phyloP scores from a whole-genome alignment of 75 land plant genomes.

The Sequoiadendron giganteum region DNA sequence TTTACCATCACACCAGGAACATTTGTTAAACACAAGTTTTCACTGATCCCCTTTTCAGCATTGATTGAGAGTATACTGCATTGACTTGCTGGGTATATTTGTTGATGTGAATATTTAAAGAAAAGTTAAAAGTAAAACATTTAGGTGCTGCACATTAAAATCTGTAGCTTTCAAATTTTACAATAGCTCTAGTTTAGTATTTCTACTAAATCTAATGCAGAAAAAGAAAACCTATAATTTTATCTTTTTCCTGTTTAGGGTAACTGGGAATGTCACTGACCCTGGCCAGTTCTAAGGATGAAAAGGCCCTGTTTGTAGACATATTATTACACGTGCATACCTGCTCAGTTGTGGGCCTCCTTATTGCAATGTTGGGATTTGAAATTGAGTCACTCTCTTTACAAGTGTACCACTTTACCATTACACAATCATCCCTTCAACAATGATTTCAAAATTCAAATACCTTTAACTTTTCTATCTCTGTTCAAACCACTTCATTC shows the following conservation, averaged over 20 bases:
- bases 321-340: too few species aligned
- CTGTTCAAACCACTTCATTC: slow-evolving; percentile 1
- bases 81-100: neutral
- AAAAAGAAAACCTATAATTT: neutral
- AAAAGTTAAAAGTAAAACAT: neutral
- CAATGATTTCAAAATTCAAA: too few species aligned
- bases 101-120: neutral
- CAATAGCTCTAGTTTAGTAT: neutral
- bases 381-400: too few species aligned
- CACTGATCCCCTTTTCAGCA: neutral
- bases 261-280: too few species aligned
- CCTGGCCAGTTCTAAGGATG: too few species aligned
- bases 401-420: too few species aligned
- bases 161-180: neutral
- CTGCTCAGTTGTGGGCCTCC: too few species aligned
- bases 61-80: neutral
- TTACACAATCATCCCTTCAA: too few species aligned
- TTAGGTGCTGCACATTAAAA: neutral
- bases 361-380: too few species aligned
- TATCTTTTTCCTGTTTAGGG: too few species aligned
- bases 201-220: neutral
- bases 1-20: neutral
- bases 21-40: neutral
- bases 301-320: too few species aligned
- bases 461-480: neutral